Evolutionary conservation across 139 green algal genomes (phyloP).

Genomic region (Haematococcus lacustris): DNA sequence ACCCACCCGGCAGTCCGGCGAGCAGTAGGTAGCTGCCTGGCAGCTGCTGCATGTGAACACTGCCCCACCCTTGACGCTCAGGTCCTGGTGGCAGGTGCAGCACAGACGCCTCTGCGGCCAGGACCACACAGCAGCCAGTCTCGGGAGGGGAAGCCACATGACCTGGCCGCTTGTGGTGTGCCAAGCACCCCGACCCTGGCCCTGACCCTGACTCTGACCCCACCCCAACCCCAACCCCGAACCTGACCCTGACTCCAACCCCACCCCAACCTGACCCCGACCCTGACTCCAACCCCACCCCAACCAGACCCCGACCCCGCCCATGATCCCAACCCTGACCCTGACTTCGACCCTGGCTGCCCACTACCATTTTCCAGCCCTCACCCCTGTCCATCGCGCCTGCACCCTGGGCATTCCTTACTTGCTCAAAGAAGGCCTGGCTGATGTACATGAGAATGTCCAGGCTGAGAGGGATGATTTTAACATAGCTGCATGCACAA

Average conservation of each 20-base stretch:
- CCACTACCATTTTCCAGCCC: no score
- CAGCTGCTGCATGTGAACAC: slow-evolving; percentile 21
- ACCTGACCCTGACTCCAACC: no score
- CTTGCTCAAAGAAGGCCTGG: slow-evolving; percentile 33
- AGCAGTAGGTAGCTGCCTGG: slow-evolving; percentile 33
- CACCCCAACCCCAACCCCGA: no score
- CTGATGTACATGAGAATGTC: slow-evolving; percentile 35
- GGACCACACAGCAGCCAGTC: not conserved
- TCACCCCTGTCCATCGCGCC: no score
- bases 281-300: not conserved
- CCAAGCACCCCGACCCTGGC: no score
- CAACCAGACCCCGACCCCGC: not conserved
- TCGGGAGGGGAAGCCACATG: not conserved
- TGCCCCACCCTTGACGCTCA: slow-evolving; percentile 7
- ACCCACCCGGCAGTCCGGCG: no score
- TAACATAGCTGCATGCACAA: slow-evolving; percentile 23
- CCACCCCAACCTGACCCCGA: not conserved
- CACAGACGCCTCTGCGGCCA: slow-evolving; percentile 13
- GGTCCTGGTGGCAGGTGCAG: slow-evolving; percentile 10
- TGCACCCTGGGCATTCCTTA: not conserved
- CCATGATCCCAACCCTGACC: not conserved
- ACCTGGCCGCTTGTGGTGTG: no score
- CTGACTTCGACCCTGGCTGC: no score
- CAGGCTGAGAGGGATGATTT: slow-evolving; percentile 29
- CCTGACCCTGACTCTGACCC: no score